Percentiles rank a stretch among this genome's conserved stretches.
phyloP scores from a whole-genome alignment of 2,329 filamentous ascomycete species.

The Fulvia fulva region DNA sequence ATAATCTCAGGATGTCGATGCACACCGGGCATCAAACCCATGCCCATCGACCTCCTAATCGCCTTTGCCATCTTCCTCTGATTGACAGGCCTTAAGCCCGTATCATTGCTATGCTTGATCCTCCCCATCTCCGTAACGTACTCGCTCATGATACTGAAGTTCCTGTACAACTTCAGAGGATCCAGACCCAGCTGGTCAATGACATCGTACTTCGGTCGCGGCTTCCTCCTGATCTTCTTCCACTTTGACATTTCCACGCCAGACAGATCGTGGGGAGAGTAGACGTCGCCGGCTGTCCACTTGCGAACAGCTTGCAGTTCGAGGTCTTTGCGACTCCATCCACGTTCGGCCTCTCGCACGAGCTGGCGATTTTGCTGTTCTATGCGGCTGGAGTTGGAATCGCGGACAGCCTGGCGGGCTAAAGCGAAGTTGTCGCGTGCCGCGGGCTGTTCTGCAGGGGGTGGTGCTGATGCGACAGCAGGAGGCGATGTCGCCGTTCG shows the following conservation, averaged over 20 bases:
- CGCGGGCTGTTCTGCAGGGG: neutral
- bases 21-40: constrained; percentile 88
- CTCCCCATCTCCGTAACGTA: constrained; percentile 81
- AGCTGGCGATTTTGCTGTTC: constrained; percentile 11
- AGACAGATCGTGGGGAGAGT: constrained; percentile 83
- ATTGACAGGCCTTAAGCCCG: constrained; percentile 80
- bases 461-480: neutral
- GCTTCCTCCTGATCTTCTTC: constrained; percentile 54
- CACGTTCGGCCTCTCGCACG: constrained; percentile 22
- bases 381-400: constrained; percentile 3
- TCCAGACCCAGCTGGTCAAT: constrained; percentile 77
- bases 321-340: constrained; percentile 45
- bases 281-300: constrained; percentile 78
- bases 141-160: constrained; percentile 87
- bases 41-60: constrained; percentile 78
- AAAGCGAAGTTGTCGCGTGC: neutral
- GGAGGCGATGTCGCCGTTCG: neutral
- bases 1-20: constrained; percentile 84
- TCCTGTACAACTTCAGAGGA: constrained; percentile 87
- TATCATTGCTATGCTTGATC: constrained; percentile 72
- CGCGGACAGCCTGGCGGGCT: neutral
- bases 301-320: constrained; percentile 63
- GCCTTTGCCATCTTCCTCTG: constrained; percentile 93
- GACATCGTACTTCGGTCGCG: constrained; percentile 55
- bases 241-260: constrained; percentile 77